Conservation (phyloP, 78 protist species). For the Mastigamoeba balamuthi region DNA sequence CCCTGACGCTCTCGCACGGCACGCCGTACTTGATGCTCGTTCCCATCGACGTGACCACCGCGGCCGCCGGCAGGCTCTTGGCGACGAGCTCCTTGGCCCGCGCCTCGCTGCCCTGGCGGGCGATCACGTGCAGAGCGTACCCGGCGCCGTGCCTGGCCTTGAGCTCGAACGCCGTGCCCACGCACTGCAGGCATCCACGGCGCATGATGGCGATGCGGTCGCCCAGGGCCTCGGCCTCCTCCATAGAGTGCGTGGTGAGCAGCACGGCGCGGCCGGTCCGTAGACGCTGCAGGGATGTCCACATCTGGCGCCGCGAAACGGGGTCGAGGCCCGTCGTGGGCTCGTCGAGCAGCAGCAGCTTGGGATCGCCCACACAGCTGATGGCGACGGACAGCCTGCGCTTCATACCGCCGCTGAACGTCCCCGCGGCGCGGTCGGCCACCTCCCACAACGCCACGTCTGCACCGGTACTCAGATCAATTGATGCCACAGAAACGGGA, state of each 20-base stretch:
- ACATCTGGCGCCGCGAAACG: slow-evolving; percentile 4
- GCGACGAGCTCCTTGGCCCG: neutral
- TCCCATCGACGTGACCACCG: slow-evolving; percentile 6
- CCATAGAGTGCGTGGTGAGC: slow-evolving; percentile 81
- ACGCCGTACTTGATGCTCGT: slow-evolving; percentile 8
- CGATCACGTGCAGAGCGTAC: slow-evolving; percentile 41
- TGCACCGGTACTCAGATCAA: too few relatives aligned
- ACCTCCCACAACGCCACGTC: too few relatives aligned
- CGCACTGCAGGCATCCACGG: slow-evolving; percentile 37
- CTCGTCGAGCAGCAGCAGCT: too few relatives aligned
- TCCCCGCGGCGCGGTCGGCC: neutral
- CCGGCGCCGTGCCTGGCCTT: slow-evolving; percentile 76
- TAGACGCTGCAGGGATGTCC: slow-evolving; percentile 16
- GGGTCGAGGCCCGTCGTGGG: neutral
- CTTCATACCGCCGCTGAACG: slow-evolving; percentile 80
- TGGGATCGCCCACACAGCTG: slow-evolving; percentile 60
- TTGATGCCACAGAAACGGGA: too few relatives aligned
- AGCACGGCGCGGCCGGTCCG: slow-evolving; percentile 25
- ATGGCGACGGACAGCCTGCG: slow-evolving; percentile 73
- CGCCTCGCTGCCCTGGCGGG: neutral
- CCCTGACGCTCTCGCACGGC: slow-evolving; percentile 1
- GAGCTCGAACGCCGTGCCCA: slow-evolving; percentile 63
- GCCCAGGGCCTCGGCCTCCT: slow-evolving; percentile 78
- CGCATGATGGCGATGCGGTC: slow-evolving; percentile 82
- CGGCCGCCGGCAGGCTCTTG: slow-evolving; percentile 11